Evolutionary conservation across 2,329 filamentous ascomycete species (phyloP), one percentile per base, ranked within the genome.

Genomic region (Colletotrichum sp.): DNA sequence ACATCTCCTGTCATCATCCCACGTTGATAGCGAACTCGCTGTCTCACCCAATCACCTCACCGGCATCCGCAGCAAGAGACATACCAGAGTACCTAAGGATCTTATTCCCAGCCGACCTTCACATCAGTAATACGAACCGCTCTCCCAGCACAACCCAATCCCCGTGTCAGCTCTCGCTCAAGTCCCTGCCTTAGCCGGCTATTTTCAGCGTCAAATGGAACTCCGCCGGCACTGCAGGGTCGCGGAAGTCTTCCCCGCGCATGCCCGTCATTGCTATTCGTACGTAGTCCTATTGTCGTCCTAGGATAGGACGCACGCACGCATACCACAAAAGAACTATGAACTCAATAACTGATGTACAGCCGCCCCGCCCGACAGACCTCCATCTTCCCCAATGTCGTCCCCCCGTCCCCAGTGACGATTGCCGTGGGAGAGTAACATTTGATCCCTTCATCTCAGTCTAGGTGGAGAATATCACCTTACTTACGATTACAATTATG

Each of bases 181-280:
- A 48, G 39, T 34, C 26, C 34, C 44, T n/a, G 60, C 32, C 44
- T 28, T 55, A 39, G 68, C 34, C 57, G 13, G 68, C 73, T 75
- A 75, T 73, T 75, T 73, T 73, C 73, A 64, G 73, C 55, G 64
- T 24, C 57, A 59, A 18, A 30, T 39, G 52, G n/a, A 32, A 39
- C 22, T 44, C 30, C 59, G 32, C 63, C 18, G 32, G 52, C 22
- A 10, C 66, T 26, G 22, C 24, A 65, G 36, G 62, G 66, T 34
- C 15, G 18, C 24, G 39, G 39, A n/a, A 32, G 18, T 62, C 18
- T 28, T 62, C 59, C 59, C 59, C 18, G 28, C 28, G 24, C 18
- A 62, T 59, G 59, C 59, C 18, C n/a, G 28, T 30, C 28, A 30
- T 28, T 34, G 10, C 59, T 57, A 59, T 52, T 32, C n/a, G 22